Conservation (phyloP, 108 stramenopile genomes). For the Stephanodiscus minutulus region DNA sequence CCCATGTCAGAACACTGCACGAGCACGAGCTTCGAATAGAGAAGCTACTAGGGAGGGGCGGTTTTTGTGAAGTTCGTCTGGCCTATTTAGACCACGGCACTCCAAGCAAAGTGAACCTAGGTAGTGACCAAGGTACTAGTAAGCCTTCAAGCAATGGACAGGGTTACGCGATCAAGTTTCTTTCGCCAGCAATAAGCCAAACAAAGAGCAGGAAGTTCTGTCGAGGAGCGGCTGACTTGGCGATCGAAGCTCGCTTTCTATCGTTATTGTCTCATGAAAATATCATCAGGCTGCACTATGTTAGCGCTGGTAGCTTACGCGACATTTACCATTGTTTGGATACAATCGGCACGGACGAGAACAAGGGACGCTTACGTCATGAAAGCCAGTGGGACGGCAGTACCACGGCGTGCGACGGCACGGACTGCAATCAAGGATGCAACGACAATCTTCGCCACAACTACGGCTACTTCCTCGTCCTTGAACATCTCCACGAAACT, state of each 20-base stretch:
- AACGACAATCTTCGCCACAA: conserved; percentile 7
- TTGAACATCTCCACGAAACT: conserved; percentile 65
- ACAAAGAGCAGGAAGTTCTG: conserved; percentile 61
- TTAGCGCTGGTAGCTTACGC: conserved; percentile 55
- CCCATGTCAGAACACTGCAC: conserved; percentile 4
- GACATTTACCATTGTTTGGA: conserved; percentile 46
- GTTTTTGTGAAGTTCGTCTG: conserved; percentile 62
- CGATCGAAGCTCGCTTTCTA: conserved; percentile 68
- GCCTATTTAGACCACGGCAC: conserved; percentile 7
- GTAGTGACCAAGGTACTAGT: neutral
- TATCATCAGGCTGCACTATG: conserved; percentile 62
- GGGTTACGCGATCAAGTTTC: conserved; percentile 71
- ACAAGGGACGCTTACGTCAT: neutral
- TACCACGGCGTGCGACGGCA: neutral
- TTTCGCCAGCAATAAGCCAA: conserved; percentile 38
- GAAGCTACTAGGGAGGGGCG: conserved; percentile 53
- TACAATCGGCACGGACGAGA: neutral
- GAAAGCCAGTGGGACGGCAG: neutral
- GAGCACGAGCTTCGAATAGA: conserved; percentile 19
- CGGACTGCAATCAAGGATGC: neutral
- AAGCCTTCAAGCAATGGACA: neutral
- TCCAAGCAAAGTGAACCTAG: neutral
- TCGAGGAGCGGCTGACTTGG: conserved; percentile 73
- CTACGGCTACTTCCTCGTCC: conserved; percentile 64
- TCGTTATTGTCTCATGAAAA: conserved; percentile 63